A percentile compares a stretch with the other conserved stretches of the same genome.
Conservation (phyloP, 2,329 filamentous ascomycete genomes). For the Calonectria montana region DNA sequence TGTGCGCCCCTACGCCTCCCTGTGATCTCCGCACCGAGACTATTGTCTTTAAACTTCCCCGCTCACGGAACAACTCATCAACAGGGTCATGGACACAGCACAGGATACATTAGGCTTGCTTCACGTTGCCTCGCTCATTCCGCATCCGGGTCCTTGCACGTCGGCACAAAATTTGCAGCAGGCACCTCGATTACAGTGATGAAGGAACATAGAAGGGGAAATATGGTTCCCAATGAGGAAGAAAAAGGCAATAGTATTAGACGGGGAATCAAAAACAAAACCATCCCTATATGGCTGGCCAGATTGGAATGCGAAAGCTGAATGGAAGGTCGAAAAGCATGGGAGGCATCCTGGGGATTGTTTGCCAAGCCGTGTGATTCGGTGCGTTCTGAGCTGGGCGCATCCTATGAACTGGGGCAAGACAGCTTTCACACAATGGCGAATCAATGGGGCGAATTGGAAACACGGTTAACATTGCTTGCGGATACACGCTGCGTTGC, state of each 20-base stretch:
- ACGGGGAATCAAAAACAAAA: neutral
- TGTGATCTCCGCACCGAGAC: neutral
- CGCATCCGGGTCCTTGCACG: neutral
- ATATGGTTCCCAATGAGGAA: neutral
- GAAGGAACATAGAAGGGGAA: neutral
- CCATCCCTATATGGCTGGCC: neutral
- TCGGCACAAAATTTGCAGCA: neutral
- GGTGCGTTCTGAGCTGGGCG: neutral
- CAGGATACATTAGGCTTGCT: neutral
- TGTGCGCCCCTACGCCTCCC: neutral
- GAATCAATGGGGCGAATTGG: neutral
- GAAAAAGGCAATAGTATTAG: neutral
- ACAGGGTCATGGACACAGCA: neutral
- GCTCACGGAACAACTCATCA: neutral
- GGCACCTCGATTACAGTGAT: neutral
- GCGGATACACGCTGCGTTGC: neutral
- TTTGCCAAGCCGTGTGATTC: neutral
- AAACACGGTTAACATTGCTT: neutral
- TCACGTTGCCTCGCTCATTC: constrained; percentile 5
- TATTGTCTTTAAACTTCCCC: neutral
- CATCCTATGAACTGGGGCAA: neutral
- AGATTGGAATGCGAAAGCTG: neutral
- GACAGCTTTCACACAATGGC: neutral
- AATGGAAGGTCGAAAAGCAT: neutral
- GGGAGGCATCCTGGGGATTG: neutral